A percentile compares a stretch with the other conserved stretches of the same genome.
phyloP scores from a whole-genome alignment of 2,329 filamentous ascomycete genomes.

The Exophiala sideris region DNA sequence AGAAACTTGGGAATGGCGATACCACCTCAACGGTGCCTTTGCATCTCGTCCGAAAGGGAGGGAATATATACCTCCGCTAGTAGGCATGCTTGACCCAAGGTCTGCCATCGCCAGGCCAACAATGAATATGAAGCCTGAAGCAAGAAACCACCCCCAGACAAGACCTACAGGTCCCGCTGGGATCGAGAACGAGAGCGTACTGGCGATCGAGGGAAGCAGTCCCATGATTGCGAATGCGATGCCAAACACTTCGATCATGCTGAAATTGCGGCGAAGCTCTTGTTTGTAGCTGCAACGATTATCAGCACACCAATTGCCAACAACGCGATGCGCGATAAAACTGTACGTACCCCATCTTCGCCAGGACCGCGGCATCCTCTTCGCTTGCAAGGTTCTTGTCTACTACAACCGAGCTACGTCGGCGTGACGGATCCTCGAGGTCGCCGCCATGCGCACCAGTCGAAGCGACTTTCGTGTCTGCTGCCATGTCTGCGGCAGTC shows the following conservation, averaged over 20 bases:
- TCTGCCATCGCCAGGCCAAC: constrained; percentile 59
- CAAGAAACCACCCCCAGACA: constrained; percentile 62
- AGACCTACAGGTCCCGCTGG: constrained; percentile 59
- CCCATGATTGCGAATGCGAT: constrained; percentile 62
- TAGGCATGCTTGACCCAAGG: constrained; percentile 53
- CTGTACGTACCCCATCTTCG: constrained; percentile 29
- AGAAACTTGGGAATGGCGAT: no score
- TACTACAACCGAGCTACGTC: constrained; percentile 19
- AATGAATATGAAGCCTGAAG: constrained; percentile 56
- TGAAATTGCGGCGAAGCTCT: constrained; percentile 60
- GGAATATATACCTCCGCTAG: constrained; percentile 43
- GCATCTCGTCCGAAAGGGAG: not conserved
- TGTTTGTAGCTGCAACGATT: constrained; percentile 49
- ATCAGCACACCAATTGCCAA: not conserved
- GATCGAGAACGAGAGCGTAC: constrained; percentile 57
- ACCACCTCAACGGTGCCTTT: no score
- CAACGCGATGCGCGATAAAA: not conserved
- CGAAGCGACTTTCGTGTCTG: not conserved
- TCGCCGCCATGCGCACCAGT: not conserved
- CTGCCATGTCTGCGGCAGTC: not conserved
- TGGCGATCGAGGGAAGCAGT: constrained; percentile 58
- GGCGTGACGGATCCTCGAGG: constrained; percentile 1
- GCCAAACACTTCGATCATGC: constrained; percentile 61
- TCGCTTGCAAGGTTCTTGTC: constrained; percentile 27
- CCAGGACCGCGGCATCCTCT: constrained; percentile 42